phyloP scores from a whole-genome alignment of 139 green algal species.

The Chlorokybus atmophyticus region DNA sequence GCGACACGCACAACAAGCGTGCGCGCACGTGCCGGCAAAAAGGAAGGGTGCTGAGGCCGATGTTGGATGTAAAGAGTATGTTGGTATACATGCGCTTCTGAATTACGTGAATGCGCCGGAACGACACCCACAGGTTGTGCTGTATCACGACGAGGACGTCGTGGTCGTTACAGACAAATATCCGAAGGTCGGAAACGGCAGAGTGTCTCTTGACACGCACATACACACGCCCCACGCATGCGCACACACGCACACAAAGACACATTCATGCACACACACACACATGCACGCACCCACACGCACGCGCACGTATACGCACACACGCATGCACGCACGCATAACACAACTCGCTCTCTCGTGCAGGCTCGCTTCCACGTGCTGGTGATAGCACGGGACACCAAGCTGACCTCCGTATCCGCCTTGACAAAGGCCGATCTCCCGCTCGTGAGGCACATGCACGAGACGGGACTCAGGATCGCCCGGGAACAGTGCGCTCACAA shows the following conservation, averaged over 20 bases:
- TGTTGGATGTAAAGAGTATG: no score
- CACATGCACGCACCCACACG: no score
- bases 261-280: no score
- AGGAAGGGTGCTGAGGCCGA: no score
- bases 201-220: no score
- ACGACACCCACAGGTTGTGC: constrained; percentile 10
- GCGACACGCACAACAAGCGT: no score
- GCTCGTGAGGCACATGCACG: constrained; percentile 51
- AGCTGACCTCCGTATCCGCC: constrained; percentile 32
- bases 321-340: no score
- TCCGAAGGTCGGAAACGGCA: no score
- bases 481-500: not conserved
- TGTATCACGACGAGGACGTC: constrained; percentile 32
- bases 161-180: constrained; percentile 47
- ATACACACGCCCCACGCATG: no score
- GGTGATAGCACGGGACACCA: constrained; percentile 38
- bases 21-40: no score
- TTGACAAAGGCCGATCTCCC: constrained; percentile 32
- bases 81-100: constrained; percentile 14
- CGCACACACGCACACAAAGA: no score
- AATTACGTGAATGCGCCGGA: constrained; percentile 12
- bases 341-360: constrained; percentile 3
- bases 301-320: no score
- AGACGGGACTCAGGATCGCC: constrained; percentile 7
- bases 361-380: constrained; percentile 40